These are phyloP conservation scores for Colletotrichum gigasporum DNA, from an alignment of 2,329 filamentous ascomycete species.

Conservation along the genomic window DNA sequence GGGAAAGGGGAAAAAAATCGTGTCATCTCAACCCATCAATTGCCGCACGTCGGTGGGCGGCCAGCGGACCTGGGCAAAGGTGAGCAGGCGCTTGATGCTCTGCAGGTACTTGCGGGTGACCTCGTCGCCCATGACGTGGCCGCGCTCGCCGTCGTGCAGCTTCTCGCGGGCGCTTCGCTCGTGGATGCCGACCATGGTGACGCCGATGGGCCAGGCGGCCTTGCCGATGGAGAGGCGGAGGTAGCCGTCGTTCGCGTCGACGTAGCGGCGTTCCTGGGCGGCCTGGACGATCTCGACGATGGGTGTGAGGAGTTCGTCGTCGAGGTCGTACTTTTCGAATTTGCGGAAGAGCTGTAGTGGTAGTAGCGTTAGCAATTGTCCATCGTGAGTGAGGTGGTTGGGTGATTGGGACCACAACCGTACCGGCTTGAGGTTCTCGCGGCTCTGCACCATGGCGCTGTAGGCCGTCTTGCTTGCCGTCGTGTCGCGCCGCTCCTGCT, in stretches of 20 bases:
- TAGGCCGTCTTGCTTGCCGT: constrained; percentile 84
- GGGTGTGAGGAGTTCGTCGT: constrained; percentile 81
- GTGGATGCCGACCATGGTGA: constrained; percentile 99
- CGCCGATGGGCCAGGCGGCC: constrained; percentile 97
- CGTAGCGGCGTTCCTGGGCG: constrained; percentile 89
- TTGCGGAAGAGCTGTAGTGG: constrained; percentile 78
- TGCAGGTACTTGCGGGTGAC: constrained; percentile 94
- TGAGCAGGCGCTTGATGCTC: constrained; percentile 96
- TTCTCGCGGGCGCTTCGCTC: constrained; percentile 96
- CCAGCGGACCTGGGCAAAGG: constrained; percentile 97
- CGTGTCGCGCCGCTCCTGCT: constrained; percentile 70
- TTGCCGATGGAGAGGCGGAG: constrained; percentile 93
- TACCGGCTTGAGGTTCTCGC: constrained; percentile 85
- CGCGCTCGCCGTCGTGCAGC: constrained; percentile 85
- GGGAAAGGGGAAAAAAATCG: not conserved
- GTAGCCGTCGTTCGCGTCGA: constrained; percentile 97
- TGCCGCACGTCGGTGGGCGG: constrained; percentile 91
- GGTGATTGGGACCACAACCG: constrained; percentile 35
- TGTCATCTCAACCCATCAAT: constrained; percentile 79
- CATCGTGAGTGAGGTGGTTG: not conserved
- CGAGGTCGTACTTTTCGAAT: constrained; percentile 82
- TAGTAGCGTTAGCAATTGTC: constrained; percentile 20
- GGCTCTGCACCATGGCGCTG: constrained; percentile 85
- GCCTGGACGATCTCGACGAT: constrained; percentile 92
- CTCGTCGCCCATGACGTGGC: constrained; percentile 97